These are phyloP conservation scores for Colletotrichum zoysiae DNA, from an alignment of 2,329 filamentous ascomycete genomes.

Conservation along the genomic window DNA sequence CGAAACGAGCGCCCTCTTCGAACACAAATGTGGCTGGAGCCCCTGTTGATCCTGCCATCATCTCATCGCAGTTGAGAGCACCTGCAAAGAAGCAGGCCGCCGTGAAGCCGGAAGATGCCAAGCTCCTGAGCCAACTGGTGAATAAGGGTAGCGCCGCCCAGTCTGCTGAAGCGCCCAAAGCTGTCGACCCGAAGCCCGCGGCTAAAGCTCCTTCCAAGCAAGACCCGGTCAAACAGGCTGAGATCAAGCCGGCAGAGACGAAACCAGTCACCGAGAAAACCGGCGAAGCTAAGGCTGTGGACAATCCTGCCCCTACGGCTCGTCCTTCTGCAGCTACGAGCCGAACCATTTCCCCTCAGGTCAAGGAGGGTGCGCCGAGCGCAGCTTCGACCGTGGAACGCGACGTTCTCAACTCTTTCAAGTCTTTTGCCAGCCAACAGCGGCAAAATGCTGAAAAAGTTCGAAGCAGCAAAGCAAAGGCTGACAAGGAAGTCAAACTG, in stretches of 20 bases:
- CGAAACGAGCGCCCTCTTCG: conserved; percentile 81
- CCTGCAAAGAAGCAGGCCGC: conserved; percentile 57
- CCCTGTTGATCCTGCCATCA: conserved; percentile 89
- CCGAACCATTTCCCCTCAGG: conserved; percentile 57
- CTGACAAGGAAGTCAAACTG: conserved; percentile 91
- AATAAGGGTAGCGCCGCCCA: conserved; percentile 24
- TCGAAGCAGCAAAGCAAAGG: conserved; percentile 69
- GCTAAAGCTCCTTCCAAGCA: conserved; percentile 32
- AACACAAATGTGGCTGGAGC: conserved; percentile 81
- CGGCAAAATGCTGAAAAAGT: conserved; percentile 68
- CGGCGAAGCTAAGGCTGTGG: conserved; percentile 22
- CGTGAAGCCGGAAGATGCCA: conserved; percentile 50
- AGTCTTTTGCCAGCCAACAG: conserved; percentile 71
- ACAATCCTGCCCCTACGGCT: conserved; percentile 45
- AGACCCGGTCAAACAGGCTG: conserved; percentile 20
- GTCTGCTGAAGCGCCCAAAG: conserved; percentile 24
- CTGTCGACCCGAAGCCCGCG: conserved; percentile 27
- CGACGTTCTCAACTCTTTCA: conserved; percentile 73
- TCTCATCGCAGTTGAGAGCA: conserved; percentile 81
- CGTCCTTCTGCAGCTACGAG: conserved; percentile 55
- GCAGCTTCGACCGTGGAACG: conserved; percentile 72
- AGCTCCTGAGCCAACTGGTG: conserved; percentile 29
- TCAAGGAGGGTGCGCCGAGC: conserved; percentile 60
- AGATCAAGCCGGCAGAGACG: conserved; percentile 30
- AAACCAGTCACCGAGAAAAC: conserved; percentile 16